Conservation (phyloP, 179 eudicot species). For the Patellifolia procumbens region DNA sequence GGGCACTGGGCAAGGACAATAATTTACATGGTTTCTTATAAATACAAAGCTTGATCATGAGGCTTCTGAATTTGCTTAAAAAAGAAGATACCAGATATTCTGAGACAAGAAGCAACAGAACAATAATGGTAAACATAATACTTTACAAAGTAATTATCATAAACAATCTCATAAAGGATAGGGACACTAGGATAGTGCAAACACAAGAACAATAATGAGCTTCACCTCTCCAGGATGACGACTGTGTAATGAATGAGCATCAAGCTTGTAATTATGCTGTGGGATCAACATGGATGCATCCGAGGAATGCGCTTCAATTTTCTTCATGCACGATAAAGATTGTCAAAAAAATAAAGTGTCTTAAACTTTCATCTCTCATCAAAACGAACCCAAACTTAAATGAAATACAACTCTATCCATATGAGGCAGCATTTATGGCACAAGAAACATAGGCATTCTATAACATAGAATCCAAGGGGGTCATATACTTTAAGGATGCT, state of each 20-base stretch:
- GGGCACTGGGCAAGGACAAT: neutral
- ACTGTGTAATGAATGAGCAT: conserved; percentile 81
- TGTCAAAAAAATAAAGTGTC: conserved; percentile 27
- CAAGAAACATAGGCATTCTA: neutral
- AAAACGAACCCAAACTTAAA: neutral
- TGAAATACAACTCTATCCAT: neutral
- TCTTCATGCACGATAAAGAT: conserved; percentile 42
- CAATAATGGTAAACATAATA: neutral
- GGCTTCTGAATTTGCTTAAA: neutral
- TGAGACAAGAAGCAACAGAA: neutral
- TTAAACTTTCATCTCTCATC: neutral
- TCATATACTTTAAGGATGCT: neutral
- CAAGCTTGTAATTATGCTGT: conserved; percentile 99
- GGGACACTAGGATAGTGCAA: neutral
- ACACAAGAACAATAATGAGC: conserved; percentile 11
- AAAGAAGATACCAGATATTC: neutral
- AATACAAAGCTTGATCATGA: neutral
- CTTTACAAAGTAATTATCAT: neutral
- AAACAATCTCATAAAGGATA: neutral
- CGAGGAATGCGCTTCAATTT: conserved; percentile 66
- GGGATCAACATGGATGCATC: conserved; percentile 87
- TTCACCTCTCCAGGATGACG: conserved; percentile 99
- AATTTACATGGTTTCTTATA: neutral
- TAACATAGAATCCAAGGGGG: neutral
- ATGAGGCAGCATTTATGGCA: neutral